Percentiles rank a stretch among this genome's conserved stretches.
phyloP scores from a whole-genome alignment of 164 flowering plant species.

The Annona squamosa region DNA sequence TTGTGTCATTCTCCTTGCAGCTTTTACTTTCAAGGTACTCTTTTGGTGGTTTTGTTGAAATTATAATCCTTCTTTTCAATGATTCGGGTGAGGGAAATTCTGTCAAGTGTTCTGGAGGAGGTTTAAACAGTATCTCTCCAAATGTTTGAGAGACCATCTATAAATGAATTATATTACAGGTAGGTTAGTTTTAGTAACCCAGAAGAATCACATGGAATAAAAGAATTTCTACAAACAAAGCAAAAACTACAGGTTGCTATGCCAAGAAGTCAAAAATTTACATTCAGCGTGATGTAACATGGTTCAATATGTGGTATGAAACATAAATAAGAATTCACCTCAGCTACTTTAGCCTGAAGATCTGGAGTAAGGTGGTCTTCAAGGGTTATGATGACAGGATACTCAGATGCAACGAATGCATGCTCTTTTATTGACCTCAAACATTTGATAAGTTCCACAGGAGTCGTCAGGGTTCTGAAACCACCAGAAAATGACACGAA shows the following conservation, averaged over 20 bases:
- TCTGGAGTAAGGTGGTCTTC: slow-evolving; percentile 72
- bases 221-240: not conserved
- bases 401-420: slow-evolving; percentile 53
- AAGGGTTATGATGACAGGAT: slow-evolving; percentile 66
- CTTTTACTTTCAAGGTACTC: slow-evolving; percentile 33
- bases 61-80: slow-evolving; percentile 49
- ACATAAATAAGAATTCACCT: slow-evolving; percentile 28
- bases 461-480: slow-evolving; percentile 58
- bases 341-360: slow-evolving; percentile 71
- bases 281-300: not conserved
- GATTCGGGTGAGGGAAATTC: slow-evolving; percentile 76
- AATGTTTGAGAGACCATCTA: slow-evolving; percentile 68
- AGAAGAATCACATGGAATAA: not conserved
- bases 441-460: slow-evolving; percentile 58
- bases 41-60: slow-evolving; percentile 92
- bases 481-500: not conserved
- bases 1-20: slow-evolving; percentile 10
- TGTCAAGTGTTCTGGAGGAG: slow-evolving; percentile 35
- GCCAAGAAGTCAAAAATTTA: not conserved
- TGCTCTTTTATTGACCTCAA: slow-evolving; percentile 60
- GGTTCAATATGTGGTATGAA: not conserved
- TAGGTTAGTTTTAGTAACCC: not conserved
- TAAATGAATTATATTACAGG: not conserved
- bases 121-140: slow-evolving; percentile 57
- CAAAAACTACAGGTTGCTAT: not conserved